These are phyloP conservation scores for Coemansia javaensis DNA, from an alignment of 192 early-diverging fungal genomes.

Conservation along the genomic window DNA sequence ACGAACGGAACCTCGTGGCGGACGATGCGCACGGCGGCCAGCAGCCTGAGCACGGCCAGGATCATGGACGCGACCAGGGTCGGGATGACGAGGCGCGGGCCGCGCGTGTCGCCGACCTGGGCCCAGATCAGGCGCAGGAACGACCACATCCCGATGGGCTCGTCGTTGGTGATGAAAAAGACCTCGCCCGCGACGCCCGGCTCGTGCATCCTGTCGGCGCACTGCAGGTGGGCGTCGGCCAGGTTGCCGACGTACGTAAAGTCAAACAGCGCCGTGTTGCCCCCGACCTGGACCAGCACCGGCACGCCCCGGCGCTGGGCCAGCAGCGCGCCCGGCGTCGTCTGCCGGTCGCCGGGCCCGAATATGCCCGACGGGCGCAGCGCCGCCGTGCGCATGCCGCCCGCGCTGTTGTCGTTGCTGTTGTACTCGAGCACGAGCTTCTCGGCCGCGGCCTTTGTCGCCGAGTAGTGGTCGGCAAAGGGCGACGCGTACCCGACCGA, in stretches of 20 bases:
- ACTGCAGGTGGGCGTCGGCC: constrained; percentile 86
- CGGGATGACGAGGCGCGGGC: constrained; percentile 59
- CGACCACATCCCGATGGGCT: constrained; percentile 88
- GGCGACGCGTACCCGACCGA: constrained; percentile 64
- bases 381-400: constrained; percentile 63
- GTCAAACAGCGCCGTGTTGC: constrained; percentile 79
- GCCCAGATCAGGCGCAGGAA: constrained; percentile 69
- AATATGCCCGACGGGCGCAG: constrained; percentile 89
- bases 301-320: constrained; percentile 58
- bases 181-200: constrained; percentile 56
- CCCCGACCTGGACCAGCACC: constrained; percentile 72
- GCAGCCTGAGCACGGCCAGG: constrained; percentile 55
- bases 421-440: constrained; percentile 72
- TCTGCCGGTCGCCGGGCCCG: constrained; percentile 77
- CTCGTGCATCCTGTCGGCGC: constrained; percentile 67
- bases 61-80: constrained; percentile 65
- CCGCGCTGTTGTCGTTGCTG: constrained; percentile 61
- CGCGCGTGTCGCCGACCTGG: constrained; percentile 53
- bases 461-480: constrained; percentile 87
- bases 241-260: constrained; percentile 93
- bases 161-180: constrained; percentile 90
- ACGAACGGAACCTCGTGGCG: constrained; percentile 74
- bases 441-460: constrained; percentile 80
- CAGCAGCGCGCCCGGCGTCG: constrained; percentile 62
- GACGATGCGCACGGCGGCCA: constrained; percentile 57